phyloP scores from a whole-genome alignment of 768 basidiomycete species.

The Megacollybia marginata region DNA sequence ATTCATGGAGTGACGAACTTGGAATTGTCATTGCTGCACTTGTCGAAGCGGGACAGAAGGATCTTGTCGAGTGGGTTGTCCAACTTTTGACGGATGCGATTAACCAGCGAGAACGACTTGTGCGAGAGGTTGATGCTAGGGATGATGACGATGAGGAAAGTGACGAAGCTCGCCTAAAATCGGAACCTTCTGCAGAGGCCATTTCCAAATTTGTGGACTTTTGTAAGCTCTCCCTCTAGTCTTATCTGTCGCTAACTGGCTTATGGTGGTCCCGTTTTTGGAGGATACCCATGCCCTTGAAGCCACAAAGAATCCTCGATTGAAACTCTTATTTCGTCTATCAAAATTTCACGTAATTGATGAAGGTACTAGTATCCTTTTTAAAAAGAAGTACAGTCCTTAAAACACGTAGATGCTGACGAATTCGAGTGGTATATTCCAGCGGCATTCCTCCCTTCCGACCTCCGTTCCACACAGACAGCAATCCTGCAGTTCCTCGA shows the following conservation, averaged over 20 bases:
- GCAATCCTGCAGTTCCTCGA: conserved; percentile 82
- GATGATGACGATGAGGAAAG: conserved; percentile 26
- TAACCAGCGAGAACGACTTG: conserved; percentile 47
- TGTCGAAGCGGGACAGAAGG: conserved; percentile 53
- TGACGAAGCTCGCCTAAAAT: conserved; percentile 17
- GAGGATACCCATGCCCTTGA: conserved; percentile 71
- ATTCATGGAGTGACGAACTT: conserved; percentile 84
- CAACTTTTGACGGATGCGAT: conserved; percentile 62
- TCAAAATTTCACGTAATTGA: conserved; percentile 60
- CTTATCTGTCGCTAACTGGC: conserved; percentile 1
- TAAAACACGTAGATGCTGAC: conserved; percentile 39
- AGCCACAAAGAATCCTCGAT: conserved; percentile 65
- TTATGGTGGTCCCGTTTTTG: conserved; percentile 66
- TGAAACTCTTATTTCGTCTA: conserved; percentile 83
- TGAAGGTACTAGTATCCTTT: conserved; percentile 40
- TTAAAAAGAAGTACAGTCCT: conserved; percentile 2
- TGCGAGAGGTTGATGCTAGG: conserved; percentile 51
- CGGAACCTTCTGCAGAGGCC: conserved; percentile 61
- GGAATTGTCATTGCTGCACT: conserved; percentile 78
- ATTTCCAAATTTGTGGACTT: conserved; percentile 66
- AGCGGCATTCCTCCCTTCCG: conserved; percentile 53
- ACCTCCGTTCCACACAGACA: conserved; percentile 59
- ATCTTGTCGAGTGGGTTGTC: conserved; percentile 73
- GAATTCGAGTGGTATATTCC: conserved; percentile 87
- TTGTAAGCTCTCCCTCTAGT: conserved; percentile 39